These are phyloP conservation scores for Plectosphaerella cucumerina DNA, from an alignment of 2,329 filamentous ascomycete species.

Conservation along the genomic window DNA sequence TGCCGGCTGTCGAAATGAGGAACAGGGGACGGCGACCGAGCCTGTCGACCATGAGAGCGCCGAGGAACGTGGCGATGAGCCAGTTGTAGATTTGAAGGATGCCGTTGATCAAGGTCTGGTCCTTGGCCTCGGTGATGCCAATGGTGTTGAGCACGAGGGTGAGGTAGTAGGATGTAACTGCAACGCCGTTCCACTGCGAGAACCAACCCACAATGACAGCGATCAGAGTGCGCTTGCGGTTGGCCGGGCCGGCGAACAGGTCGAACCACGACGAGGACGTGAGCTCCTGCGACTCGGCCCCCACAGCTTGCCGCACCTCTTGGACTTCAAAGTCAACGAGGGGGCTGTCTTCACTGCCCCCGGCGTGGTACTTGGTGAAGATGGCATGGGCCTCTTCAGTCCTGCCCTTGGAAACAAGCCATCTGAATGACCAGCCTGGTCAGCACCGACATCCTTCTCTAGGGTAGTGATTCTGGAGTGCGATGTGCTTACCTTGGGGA, in stretches of 20 bases:
- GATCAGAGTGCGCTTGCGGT: slow-evolving; percentile 20
- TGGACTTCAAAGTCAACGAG: slow-evolving; percentile 34
- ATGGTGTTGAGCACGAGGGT: slow-evolving; percentile 23
- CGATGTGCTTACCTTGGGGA: slow-evolving; percentile 15
- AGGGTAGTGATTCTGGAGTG: too few relatives aligned
- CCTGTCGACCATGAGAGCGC: slow-evolving; percentile 19
- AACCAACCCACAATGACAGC: slow-evolving; percentile 17
- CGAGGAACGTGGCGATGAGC: slow-evolving; percentile 5
- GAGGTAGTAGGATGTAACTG: slow-evolving; percentile 33
- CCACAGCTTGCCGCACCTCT: slow-evolving; percentile 28
- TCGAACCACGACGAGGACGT: background rate
- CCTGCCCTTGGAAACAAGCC: slow-evolving; percentile 4
- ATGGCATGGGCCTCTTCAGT: slow-evolving; percentile 8
- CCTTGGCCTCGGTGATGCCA: slow-evolving; percentile 25
- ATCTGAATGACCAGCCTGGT: too few relatives aligned
- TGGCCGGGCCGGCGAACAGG: slow-evolving; percentile 19
- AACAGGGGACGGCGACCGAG: slow-evolving; percentile 26
- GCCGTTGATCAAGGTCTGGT: slow-evolving; percentile 36
- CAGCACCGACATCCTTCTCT: too few relatives aligned
- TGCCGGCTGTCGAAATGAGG: slow-evolving; percentile 23
- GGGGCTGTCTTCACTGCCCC: slow-evolving; percentile 24
- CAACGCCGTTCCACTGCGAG: slow-evolving; percentile 22
- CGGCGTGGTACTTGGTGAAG: slow-evolving; percentile 20
- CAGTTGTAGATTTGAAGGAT: slow-evolving; percentile 9
- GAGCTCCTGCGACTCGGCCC: slow-evolving; percentile 13